Evolutionary conservation across 257 asterid species (phyloP), one percentile per base, ranked within the genome.

Genomic region (Jaltomata sinuosa): DNA sequence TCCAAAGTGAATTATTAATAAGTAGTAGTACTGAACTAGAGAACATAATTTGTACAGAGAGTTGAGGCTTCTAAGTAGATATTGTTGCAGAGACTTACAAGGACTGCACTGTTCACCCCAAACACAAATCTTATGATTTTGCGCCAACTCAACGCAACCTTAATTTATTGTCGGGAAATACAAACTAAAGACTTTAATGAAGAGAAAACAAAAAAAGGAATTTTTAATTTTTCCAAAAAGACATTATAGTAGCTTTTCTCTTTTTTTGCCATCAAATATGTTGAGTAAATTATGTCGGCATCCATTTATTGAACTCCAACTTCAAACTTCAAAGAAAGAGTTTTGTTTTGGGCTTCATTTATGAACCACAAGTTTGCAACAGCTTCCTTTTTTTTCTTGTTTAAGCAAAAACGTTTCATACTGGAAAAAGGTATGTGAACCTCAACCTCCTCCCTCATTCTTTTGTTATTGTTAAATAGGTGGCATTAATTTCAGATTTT

Each of bases 81-180:
- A 80, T 34, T 34, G 72, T 55, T 54, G 84, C 80, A 74, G 80
- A 21, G 45, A n/a, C 31, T 11, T 12, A 77, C 55, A 40, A 76
- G 36, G 36, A 38, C n/a, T 25, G 40, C 72, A 34, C 34, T 55
- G 49, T 57, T 34, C 38, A 38, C 72, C 19, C 36, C 27, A 15
- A 80, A 38, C 31, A 57, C 84, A 80, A n/a, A 22, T 80, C 55
- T 57, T 15, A 77, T 72, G 72, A 85, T 84, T 81, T 81, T 85
- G 91, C 91, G 89, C 87, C 89, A 88, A 81, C 84, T 84, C 72
- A 72, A 90, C 90, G 89, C 89, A 81, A 90, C 92, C 90, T 85
- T 85, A 78, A 83, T 76, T 16, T 36, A 82, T 52, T 88, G 89
- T 83, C 87, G 85, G 89, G 80, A 69, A 84, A 85, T 76, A 61